These are phyloP conservation scores for Cadophora sp. DNA, from an alignment of 2,329 filamentous ascomycete species.

Conservation along the genomic window DNA sequence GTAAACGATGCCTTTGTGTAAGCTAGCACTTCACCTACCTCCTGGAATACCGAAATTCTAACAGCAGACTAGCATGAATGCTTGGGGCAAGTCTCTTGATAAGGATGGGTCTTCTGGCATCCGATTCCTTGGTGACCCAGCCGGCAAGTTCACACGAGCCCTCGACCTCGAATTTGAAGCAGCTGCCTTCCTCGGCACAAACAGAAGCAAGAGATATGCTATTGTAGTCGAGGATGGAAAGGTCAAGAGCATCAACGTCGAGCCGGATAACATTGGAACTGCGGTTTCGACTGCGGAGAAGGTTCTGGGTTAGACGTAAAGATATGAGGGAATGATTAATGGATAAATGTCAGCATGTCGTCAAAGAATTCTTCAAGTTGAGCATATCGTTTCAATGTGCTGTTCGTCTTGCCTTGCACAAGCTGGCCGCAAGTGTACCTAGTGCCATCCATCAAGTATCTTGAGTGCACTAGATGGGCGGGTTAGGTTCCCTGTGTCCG, in stretches of 20 bases:
- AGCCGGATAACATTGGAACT: constrained; percentile 87
- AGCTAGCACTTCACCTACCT: constrained; percentile 44
- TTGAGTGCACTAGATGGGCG: background rate
- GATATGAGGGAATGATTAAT: background rate
- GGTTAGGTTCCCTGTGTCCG: no score
- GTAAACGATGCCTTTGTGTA: constrained; percentile 97
- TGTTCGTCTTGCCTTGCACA: background rate
- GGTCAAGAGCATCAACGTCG: constrained; percentile 81
- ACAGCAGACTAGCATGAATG: constrained; percentile 73
- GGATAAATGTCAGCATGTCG: background rate
- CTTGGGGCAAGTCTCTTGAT: constrained; percentile 82
- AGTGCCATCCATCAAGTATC: background rate
- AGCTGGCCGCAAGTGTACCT: background rate
- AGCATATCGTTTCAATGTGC: background rate
- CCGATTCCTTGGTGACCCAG: constrained; percentile 86
- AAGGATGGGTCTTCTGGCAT: constrained; percentile 76
- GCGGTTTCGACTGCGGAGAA: constrained; percentile 51
- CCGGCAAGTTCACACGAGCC: constrained; percentile 79
- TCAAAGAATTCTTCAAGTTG: background rate
- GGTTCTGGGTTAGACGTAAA: constrained; percentile 33
- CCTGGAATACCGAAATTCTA: background rate
- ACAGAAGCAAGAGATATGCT: constrained; percentile 87
- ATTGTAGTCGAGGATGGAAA: constrained; percentile 83
- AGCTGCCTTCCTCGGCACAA: constrained; percentile 78
- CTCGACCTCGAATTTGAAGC: constrained; percentile 85